A percentile compares a stretch with the other conserved stretches of the same genome.
phyloP scores from a whole-genome alignment of 192 early-diverging fungal species.

The Ambispora gerdemannii region DNA sequence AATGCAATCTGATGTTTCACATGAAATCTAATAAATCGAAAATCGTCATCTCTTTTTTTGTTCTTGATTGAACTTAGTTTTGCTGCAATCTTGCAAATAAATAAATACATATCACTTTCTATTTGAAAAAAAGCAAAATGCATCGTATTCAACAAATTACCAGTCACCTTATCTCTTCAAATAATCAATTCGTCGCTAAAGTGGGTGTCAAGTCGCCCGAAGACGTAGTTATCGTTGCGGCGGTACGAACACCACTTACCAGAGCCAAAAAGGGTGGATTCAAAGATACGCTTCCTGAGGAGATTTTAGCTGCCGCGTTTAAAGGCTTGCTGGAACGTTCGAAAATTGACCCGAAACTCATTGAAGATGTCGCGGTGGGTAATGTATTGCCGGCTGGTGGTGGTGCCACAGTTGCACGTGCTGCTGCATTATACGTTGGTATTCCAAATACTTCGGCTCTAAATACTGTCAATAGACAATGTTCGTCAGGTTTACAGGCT shows the following conservation, averaged over 20 bases:
- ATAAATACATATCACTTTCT: too few species aligned
- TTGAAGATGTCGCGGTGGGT: conserved; percentile 92
- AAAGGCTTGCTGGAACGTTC: conserved; percentile 70
- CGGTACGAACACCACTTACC: conserved; percentile 73
- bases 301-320: conserved; percentile 73
- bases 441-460: conserved; percentile 79
- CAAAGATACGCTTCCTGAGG: conserved; percentile 74
- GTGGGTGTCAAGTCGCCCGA: conserved; percentile 68
- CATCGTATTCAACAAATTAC: conserved; percentile 30
- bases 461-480: conserved; percentile 92
- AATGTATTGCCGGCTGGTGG: conserved; percentile 88
- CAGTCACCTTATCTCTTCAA: conserved; percentile 15
- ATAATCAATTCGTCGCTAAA: not conserved
- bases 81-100: too few species aligned
- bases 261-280: conserved; percentile 77
- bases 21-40: too few species aligned
- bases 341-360: conserved; percentile 77
- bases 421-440: conserved; percentile 86
- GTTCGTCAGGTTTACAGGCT: conserved; percentile 87
- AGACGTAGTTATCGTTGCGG: conserved; percentile 79
- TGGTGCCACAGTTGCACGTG: conserved; percentile 84
- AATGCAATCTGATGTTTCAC: too few species aligned
- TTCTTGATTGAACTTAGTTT: too few species aligned
- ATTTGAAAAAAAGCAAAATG: too few species aligned
- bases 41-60: too few species aligned